Evolutionary conservation across 1,284 basidiomycete genomes (phyloP), one percentile per base, ranked within the genome.

Genomic region (Ganoderma meredithae): DNA sequence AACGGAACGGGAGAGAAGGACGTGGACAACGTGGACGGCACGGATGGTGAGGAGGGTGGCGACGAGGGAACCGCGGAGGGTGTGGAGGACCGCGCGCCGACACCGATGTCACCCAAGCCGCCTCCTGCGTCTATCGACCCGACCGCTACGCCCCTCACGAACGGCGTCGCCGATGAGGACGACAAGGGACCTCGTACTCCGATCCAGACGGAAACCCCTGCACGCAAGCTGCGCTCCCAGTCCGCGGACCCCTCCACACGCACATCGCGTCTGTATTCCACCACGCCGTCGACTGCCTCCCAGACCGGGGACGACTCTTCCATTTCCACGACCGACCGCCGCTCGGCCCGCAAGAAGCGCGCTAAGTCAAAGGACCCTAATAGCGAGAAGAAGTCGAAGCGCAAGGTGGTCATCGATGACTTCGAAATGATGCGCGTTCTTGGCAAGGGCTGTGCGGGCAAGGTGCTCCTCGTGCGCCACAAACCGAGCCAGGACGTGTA

Each of bases 381-480:
- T 67, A 82, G 84, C 76, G 82, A 83, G 71, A 81, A 81, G 75
- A 89, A 88, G 69, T 83, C 85, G 10, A 84, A 87, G 66, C 86
- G 89, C 67, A 93, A 94, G 79, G 92, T 94, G 40, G 83, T 84
- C 58, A 86, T 99, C 69, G 89, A 95, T 74, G 96, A 98, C 81
- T 98, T 98, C 79, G 95, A 98, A 82, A 95, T 98, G 87, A 92
- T 98, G 85, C 88, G 95, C 31, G 97, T 98, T 22, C 84, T 99
- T 8, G 97, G 97, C 17, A 98, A 97, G 81, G 97, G 97, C 1
- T 98, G 96, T 76, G 96, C 97, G 1, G 97, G 96, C 62, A 97
- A 97, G 80, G 95, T 97, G 13, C 81, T 97, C 58, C 87, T 97
- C 64, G 95, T 97, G 64, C 87, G 90, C 75, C 90, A 96, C 78